Evolutionary conservation across 2,329 filamentous ascomycete genomes (phyloP).

Genomic region (Neopestalotiopsis clavispora): DNA sequence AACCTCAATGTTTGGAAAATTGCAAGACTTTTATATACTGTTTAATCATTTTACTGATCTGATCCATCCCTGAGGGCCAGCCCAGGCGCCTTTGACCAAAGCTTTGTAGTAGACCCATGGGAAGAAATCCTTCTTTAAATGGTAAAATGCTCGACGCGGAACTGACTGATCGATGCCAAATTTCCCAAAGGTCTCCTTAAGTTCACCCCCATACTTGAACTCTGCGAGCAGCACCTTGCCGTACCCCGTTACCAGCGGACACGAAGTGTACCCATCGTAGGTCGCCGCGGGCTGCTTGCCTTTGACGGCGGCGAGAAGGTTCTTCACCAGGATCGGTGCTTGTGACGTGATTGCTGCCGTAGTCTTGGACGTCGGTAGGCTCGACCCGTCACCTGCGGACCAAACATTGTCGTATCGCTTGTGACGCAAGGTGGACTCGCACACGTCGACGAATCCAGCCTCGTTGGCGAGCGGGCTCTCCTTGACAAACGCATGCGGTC

Average conservation of each 20-base stretch:
- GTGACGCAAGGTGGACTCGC: conserved; percentile 38
- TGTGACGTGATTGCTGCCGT: conserved; percentile 50
- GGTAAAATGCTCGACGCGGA: conserved; percentile 43
- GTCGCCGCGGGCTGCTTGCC: conserved; percentile 36
- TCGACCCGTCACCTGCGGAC: conserved; percentile 45
- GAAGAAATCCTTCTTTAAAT: conserved; percentile 52
- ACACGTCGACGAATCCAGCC: conserved; percentile 38
- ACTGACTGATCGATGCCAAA: conserved; percentile 43
- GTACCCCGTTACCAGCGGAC: conserved; percentile 49
- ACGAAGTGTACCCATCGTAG: conserved; percentile 51
- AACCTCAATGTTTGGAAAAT: too few species aligned
- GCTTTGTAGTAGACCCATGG: conserved; percentile 35
- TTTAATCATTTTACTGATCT: background rate
- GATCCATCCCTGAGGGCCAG: conserved; percentile 22
- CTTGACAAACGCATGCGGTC: conserved; percentile 36
- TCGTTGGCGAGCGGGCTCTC: conserved; percentile 41
- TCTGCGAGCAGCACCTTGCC: conserved; percentile 51
- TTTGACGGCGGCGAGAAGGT: conserved; percentile 41
- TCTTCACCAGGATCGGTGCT: conserved; percentile 46
- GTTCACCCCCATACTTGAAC: conserved; percentile 52
- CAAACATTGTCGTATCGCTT: conserved; percentile 43
- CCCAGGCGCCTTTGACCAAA: conserved; percentile 33
- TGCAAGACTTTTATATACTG: too few species aligned
- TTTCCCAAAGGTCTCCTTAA: conserved; percentile 47
- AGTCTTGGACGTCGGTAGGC: conserved; percentile 47